These are phyloP conservation scores for Mortierella sp. DNA, from an alignment of 371 early-diverging fungal species.

Conservation along the genomic window DNA sequence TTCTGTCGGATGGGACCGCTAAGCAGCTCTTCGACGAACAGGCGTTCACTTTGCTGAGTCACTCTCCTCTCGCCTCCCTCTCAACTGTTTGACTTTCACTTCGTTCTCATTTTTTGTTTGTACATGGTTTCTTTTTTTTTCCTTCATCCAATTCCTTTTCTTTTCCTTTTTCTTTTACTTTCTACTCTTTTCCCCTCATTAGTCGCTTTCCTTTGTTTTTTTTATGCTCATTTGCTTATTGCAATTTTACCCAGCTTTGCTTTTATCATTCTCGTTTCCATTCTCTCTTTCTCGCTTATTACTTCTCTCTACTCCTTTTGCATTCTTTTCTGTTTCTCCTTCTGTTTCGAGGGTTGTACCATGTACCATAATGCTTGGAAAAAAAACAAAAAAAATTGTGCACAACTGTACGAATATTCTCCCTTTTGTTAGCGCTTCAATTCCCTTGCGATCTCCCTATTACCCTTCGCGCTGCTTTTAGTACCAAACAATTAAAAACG, in stretches of 20 bases:
- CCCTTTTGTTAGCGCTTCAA: not conserved
- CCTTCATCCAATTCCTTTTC: not conserved
- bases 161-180: not conserved
- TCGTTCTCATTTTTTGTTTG: slow-evolving; percentile 14
- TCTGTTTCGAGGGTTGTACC: slow-evolving; percentile 10
- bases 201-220: not conserved
- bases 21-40: not conserved
- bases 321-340: not conserved
- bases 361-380: slow-evolving; percentile 13
- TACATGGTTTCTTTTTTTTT: not conserved
- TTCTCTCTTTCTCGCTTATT: slow-evolving; percentile 1
- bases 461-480: not conserved
- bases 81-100: slow-evolving; percentile 6
- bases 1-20: slow-evolving; percentile 44
- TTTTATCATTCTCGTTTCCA: slow-evolving; percentile 10
- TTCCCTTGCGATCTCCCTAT: not conserved
- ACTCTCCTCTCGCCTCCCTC: not conserved
- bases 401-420: not conserved
- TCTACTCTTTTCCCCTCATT: too few species aligned
- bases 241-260: slow-evolving; percentile 11
- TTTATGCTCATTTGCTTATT: slow-evolving; percentile 6
- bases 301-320: slow-evolving; percentile 15
- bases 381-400: not conserved
- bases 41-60: not conserved
- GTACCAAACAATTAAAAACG: not conserved